phyloP scores from a whole-genome alignment of 2,329 filamentous ascomycete species.

The Penicillium paneum region DNA sequence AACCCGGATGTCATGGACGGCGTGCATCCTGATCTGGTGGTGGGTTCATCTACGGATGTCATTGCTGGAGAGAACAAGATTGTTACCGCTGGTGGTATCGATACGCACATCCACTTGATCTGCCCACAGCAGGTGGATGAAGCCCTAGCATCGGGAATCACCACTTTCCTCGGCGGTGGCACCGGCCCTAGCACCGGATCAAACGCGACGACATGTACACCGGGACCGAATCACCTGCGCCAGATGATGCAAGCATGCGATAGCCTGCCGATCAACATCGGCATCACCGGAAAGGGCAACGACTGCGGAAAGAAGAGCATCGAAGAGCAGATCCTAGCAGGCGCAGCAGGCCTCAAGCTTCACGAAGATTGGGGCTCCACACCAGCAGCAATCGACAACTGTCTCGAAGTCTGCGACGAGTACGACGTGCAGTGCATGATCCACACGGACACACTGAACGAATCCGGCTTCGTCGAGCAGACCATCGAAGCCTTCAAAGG shows the following conservation, averaged over 20 bases:
- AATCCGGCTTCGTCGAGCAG: constrained; percentile 93
- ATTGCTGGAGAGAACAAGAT: constrained; percentile 89
- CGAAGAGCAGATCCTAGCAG: constrained; percentile 75
- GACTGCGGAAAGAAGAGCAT: constrained; percentile 70
- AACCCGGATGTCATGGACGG: constrained; percentile 98
- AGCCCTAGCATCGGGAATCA: constrained; percentile 78
- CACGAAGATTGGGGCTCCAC: constrained; percentile 97
- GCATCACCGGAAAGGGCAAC: constrained; percentile 91
- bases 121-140: constrained; percentile 89
- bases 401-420: constrained; percentile 81
- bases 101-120: constrained; percentile 91
- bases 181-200: constrained; percentile 90
- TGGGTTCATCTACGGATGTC: constrained; percentile 87
- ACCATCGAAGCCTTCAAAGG: constrained; percentile 81
- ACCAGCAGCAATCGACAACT: constrained; percentile 85
- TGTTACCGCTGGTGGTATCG: constrained; percentile 83
- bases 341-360: constrained; percentile 85
- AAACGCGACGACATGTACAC: constrained; percentile 90
- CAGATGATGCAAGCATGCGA: constrained; percentile 91
- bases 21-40: constrained; percentile 71
- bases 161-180: constrained; percentile 85
- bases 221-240: constrained; percentile 74
- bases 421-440: constrained; percentile 91
- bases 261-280: constrained; percentile 75
- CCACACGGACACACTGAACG: constrained; percentile 93